A percentile compares a stretch with the other conserved stretches of the same genome.
phyloP scores from a whole-genome alignment of 1,284 basidiomycete species.

The Fomitopsis betulina region DNA sequence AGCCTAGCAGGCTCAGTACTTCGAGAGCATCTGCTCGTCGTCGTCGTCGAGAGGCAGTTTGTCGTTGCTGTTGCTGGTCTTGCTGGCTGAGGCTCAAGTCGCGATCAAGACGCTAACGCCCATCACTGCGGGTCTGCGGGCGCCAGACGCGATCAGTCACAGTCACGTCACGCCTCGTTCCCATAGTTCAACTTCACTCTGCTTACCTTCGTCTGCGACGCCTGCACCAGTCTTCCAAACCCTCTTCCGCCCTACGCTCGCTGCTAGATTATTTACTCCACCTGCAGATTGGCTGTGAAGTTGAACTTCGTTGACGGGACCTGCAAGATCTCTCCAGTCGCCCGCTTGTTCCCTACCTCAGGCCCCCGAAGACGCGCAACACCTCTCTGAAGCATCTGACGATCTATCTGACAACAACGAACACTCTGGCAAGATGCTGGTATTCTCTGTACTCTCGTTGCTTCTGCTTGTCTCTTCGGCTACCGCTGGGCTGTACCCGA shows the following conservation, averaged over 20 bases:
- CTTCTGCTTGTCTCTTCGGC: constrained; percentile 12
- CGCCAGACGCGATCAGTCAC: not conserved
- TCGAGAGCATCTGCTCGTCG: constrained; percentile 7
- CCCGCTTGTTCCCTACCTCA: no score
- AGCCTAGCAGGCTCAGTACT: constrained; percentile 4
- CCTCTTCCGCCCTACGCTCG: no score
- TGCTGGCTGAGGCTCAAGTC: not conserved
- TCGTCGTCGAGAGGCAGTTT: constrained; percentile 1
- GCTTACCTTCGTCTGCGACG: no score
- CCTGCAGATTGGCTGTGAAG: not conserved
- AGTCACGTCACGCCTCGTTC: not conserved
- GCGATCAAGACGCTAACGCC: not conserved
- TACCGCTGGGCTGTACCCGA: constrained; percentile 37
- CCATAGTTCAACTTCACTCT: no score
- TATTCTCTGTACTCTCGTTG: constrained; percentile 5
- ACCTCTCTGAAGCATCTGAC: not conserved
- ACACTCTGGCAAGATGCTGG: constrained; percentile 8
- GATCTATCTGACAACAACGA: not conserved
- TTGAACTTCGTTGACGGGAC: not conserved
- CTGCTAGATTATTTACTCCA: not conserved
- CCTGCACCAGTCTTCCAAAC: not conserved
- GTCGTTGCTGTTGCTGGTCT: not conserved
- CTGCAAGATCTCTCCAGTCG: not conserved
- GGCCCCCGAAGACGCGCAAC: not conserved
- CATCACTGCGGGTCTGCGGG: no score